Base-by-base conservation (phyloP, 2,329 filamentous ascomycete species). In the Pseudocercospora cruenta region DNA sequence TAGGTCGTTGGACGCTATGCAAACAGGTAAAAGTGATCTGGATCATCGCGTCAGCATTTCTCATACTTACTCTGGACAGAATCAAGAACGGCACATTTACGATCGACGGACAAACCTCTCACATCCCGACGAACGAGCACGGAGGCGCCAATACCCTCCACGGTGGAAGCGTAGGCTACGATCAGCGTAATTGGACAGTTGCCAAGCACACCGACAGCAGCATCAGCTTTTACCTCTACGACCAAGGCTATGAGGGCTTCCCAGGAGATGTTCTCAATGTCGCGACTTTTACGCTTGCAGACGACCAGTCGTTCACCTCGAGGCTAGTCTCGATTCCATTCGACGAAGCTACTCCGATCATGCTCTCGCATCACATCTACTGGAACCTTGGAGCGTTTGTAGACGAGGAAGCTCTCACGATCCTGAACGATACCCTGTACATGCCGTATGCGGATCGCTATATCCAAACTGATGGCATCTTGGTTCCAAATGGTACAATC, bases 331-430 rank as follows among this genome's bases (percentile, higher is more conserved):
- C 91, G 47, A 78, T 90, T 63, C 82, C 91, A 2, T 88, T 89
- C 8, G 91, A 89, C 31, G 87, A 91, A 80, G 90, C 88, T 80
- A 94, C 91, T 5, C 91, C 91, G 58, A 92, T 94, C 77, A 94
- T 94, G 91, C 84, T 94, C 65, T 91, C 86, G 75, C 87, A 88
- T 51, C 88, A 90, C 78, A 87, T 86, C 7, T 94, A 94, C 83
- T 94, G 91, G 91, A 94, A 94, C 77, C 82, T 94, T 53, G 91
- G 94, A 74, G 91, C 89, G 36, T 94, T 91, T 73, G 84, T 89
- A 73, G 92, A 93, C 80, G 87, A 90, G 65, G 84, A 90, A 76
- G 91, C 90, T 1, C 82, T 83, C 64, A 82, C 81, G 1, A 85
- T 86, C 14, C 82, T 91, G 62, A 91, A 93, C 80, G 90, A 93